Evolutionary conservation across 2,329 filamentous ascomycete genomes (phyloP).

Genomic region (Tolypocladium endophyticum): DNA sequence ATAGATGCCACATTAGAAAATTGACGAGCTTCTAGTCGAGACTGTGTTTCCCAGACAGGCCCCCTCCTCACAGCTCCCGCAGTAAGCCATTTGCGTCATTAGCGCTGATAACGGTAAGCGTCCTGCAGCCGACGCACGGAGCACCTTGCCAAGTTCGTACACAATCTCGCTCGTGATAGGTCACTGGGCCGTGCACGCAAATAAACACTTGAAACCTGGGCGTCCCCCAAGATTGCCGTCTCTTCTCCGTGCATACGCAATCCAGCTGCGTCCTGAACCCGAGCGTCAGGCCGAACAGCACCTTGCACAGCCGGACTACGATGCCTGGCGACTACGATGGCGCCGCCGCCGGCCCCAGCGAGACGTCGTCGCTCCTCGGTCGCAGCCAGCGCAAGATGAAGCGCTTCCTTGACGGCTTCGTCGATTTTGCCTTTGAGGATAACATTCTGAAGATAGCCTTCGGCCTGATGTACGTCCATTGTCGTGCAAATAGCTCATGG

Average conservation of each 20-base stretch:
- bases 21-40: no score
- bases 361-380: slow-evolving; percentile 30
- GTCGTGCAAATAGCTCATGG: neutral
- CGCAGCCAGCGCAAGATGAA: slow-evolving; percentile 35
- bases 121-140: neutral
- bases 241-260: neutral
- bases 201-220: neutral
- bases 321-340: slow-evolving; percentile 1
- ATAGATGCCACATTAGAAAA: no score
- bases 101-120: neutral
- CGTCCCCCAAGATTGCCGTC: neutral
- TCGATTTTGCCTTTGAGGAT: slow-evolving; percentile 63
- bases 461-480: slow-evolving; percentile 51
- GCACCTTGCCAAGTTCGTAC: neutral
- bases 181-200: neutral
- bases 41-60: neutral
- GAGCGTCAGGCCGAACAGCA: neutral
- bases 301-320: neutral
- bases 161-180: neutral
- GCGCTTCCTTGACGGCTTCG: slow-evolving; percentile 50
- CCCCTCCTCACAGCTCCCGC: neutral
- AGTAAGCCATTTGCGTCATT: neutral
- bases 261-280: neutral
- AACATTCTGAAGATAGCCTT: slow-evolving; percentile 69
- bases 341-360: slow-evolving; percentile 8